Percentiles rank a stretch among this genome's conserved stretches.
These are phyloP conservation scores for Aspergillus piperis DNA, from an alignment of 2,329 filamentous ascomycete genomes.

Conservation along the genomic window DNA sequence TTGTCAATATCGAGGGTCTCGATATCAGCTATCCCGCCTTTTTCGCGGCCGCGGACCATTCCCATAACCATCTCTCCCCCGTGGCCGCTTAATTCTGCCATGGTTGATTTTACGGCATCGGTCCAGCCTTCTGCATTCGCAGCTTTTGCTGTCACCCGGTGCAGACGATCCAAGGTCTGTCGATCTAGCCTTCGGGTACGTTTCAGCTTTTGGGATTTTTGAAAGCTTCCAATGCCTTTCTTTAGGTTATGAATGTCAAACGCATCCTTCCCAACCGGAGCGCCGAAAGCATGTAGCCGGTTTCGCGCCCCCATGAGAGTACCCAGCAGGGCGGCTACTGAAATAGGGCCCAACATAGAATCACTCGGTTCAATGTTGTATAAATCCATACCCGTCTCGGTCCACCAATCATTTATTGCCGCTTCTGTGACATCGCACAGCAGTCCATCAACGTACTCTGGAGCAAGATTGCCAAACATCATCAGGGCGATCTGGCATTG, in stretches of 20 bases:
- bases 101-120: constrained; percentile 90
- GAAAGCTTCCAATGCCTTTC: constrained; percentile 81
- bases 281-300: constrained; percentile 78
- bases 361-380: constrained; percentile 92
- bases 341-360: constrained; percentile 87
- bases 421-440: constrained; percentile 91
- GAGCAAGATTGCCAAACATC: constrained; percentile 83
- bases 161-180: constrained; percentile 77
- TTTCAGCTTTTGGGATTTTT: constrained; percentile 81
- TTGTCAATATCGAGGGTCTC: constrained; percentile 88
- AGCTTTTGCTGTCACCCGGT: constrained; percentile 83
- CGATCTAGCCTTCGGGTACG: constrained; percentile 78
- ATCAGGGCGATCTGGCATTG: constrained; percentile 86
- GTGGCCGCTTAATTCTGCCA: constrained; percentile 90
- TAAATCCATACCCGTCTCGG: constrained; percentile 85
- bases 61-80: constrained; percentile 92
- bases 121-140: constrained; percentile 88
- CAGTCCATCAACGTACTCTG: constrained; percentile 86
- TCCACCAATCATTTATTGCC: constrained; percentile 94
- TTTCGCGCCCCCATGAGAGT: constrained; percentile 89
- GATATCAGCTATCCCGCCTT: constrained; percentile 85
- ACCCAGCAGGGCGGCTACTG: constrained; percentile 82
- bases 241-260: constrained; percentile 85
- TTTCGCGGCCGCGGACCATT: constrained; percentile 85
- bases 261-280: constrained; percentile 83